A percentile compares a stretch with the other conserved stretches of the same genome.
Conservation (phyloP, 208 protist species). For the Perkinsela sp. region DNA sequence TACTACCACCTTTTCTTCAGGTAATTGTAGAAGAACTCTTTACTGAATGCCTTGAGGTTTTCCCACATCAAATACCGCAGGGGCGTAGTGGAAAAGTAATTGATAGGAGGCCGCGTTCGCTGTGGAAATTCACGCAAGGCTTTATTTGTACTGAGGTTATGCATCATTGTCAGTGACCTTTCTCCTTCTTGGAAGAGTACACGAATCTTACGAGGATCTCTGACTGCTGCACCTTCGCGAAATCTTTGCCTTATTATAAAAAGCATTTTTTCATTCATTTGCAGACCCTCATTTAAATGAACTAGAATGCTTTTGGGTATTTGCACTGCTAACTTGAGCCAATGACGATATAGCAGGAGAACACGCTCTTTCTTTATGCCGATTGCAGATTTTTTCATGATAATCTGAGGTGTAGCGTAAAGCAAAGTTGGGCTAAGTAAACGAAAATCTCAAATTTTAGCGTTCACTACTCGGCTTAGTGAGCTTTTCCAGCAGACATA, state of each 20-base stretch:
- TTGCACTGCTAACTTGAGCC: constrained; percentile 46
- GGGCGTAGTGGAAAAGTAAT: constrained; percentile 37
- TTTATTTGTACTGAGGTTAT: constrained; percentile 30
- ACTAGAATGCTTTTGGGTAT: constrained; percentile 33
- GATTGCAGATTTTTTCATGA: neutral
- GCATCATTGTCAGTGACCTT: constrained; percentile 44
- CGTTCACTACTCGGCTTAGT: too few relatives aligned
- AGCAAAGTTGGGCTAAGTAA: too few relatives aligned
- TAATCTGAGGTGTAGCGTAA: too few relatives aligned
- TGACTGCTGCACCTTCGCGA: constrained; percentile 26
- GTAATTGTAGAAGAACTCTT: constrained; percentile 65
- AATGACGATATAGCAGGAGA: constrained; percentile 36
- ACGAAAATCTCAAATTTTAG: too few relatives aligned
- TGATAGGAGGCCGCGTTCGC: constrained; percentile 31
- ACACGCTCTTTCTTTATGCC: constrained; percentile 7
- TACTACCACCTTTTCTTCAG: constrained; percentile 49
- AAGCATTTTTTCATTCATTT: constrained; percentile 62
- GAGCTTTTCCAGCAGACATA: too few relatives aligned
- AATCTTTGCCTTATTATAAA: constrained; percentile 59
- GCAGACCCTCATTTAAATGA: constrained; percentile 45
- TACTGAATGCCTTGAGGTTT: constrained; percentile 52
- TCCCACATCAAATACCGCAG: constrained; percentile 51
- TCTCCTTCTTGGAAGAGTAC: constrained; percentile 47
- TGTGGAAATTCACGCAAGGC: constrained; percentile 47
- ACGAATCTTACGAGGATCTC: constrained; percentile 36